Evolutionary conservation across 139 green algal species (phyloP).

Genomic region (Axilococcus clingmanii): DNA sequence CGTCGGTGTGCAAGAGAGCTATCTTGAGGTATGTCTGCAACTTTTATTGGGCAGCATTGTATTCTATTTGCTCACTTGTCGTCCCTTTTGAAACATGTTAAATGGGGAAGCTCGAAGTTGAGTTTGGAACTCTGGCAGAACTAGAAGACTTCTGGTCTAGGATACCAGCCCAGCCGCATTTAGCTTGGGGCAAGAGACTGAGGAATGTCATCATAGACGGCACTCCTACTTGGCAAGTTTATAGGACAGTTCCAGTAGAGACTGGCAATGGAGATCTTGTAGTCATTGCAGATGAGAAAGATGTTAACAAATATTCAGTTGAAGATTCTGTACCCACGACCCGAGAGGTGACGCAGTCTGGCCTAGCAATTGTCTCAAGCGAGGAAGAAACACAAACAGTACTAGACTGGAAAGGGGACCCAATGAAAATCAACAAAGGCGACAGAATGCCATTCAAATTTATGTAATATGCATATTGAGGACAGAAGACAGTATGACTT

Average conservation of each 20-base stretch:
- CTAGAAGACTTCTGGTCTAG: conserved; percentile 54
- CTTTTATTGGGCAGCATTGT: background rate
- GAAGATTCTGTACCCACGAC: conserved; percentile 7
- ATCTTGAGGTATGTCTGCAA: conserved; percentile 39
- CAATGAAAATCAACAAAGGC: conserved; percentile 59
- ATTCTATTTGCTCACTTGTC: background rate
- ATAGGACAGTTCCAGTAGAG: conserved; percentile 11
- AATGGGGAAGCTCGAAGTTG: conserved; percentile 46
- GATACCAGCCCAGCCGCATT: conserved; percentile 36
- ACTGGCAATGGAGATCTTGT: background rate
- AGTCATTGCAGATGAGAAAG: conserved; percentile 1
- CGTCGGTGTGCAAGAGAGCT: conserved; percentile 47
- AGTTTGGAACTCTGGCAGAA: conserved; percentile 41
- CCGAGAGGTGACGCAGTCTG: conserved; percentile 5
- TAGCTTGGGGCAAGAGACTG: conserved; percentile 29
- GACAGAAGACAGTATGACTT: too few relatives aligned
- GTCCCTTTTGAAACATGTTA: background rate
- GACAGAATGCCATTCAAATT: conserved; percentile 61
- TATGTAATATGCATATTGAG: background rate
- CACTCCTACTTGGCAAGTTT: conserved; percentile 51
- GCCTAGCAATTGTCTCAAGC: conserved; percentile 9
- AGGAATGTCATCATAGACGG: conserved; percentile 51
- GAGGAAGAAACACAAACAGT: conserved; percentile 23
- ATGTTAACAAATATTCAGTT: conserved; percentile 10
- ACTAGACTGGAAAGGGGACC: conserved; percentile 67